Base-by-base conservation (phyloP, 2,329 filamentous ascomycete species). In the Colletotrichum zoysiae region DNA sequence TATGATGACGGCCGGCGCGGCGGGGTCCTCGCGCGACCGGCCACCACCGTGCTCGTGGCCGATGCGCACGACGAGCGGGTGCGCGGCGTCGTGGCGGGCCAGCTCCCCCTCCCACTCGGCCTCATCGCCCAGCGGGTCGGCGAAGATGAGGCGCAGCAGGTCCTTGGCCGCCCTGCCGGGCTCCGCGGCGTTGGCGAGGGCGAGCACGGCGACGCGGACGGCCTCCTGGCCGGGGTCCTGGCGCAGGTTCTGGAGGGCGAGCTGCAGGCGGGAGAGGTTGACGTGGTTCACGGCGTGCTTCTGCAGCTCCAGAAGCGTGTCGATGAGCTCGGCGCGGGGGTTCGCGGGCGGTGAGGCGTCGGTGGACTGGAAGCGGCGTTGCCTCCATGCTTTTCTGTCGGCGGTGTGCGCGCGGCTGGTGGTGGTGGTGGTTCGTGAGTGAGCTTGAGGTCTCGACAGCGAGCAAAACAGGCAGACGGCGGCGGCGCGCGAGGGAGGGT, bases 221-320 rank as follows among this genome's bases (percentile, higher is more conserved):
- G 87, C 84, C 78, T 91, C 90, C 46, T 85, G 78, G 5, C 90
- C 90, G 0, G 87, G 81, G 1, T 79, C 77, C 77, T 91, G 88
- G 44, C 87, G 85, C 71, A 92, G 79, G 30, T 92, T 90, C 74
- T 89, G 87, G 30, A 94, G 82, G 16, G 92, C 93, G 75, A 95
- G 87, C 79, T 93, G 91, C 57, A 95, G 79, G 67, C 91, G 86
- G 40, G 92, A 89, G n/a, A 91, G 85, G 77, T 92, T 92, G 65
- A 93, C 86, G 75, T 90, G 87, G 70, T 85, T 87, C 33, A 88
- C 86, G 2, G 90, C 89, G 60, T 88, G 83, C 63, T 87, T 87
- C 76, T 92, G 86, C 3, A 95, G 84, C 30, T 88, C 86, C 1
- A 85, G 79, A 0, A 95, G 83, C 2, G 88, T 84, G 55, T 85